Evolutionary conservation across 2,329 filamentous ascomycete species (phyloP), one percentile per base, ranked within the genome.

Genomic region (Ramularia endophylla): DNA sequence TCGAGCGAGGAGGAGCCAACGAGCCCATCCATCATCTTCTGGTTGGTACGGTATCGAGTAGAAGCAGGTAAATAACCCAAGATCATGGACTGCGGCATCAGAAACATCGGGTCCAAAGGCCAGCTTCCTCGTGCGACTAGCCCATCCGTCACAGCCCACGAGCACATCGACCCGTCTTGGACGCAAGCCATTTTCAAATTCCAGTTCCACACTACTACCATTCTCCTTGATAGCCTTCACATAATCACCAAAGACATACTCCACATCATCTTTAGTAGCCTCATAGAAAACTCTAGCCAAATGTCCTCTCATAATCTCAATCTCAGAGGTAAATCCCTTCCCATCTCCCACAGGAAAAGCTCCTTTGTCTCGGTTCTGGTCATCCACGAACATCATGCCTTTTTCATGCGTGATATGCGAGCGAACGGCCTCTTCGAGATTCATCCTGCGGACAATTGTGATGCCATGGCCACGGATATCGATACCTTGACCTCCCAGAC

Each of bases 301-400:
- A 39, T 77, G 71, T 0, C 71, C 74, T 7, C 75, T 62, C 65
- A 78, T 42, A 35, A 79, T 77, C 56, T 78, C 75, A 27, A 67
- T 70, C 16, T 78, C 74, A 0, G 62, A 65, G 0, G 71, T 72
- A 17, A 74, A 62, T 12, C 46, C 40, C 27, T 41, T 40, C 3
- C 40, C 50, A 11, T 44, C 38, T 12, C 36, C 44, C 8, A 46
- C 54, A 60, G 54, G 52, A 27, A 57, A 56, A 5, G 46, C 47
- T 8, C 53, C 57, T 16, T 48, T 47, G 9, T 40, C 27, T 9
- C 36, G 40, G n/a, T 54, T 45, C 7, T 50, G 27, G 9, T 28
- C 25, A 27, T 55, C 44, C 32, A 61, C 47, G 36, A 60, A 51
- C 22, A 42, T 43, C 8, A 56, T 42, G 3, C 58, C 59, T 34